Percentiles rank a stretch among this genome's conserved stretches.
Conservation (phyloP, 1,284 basidiomycete genomes). For the Meripilus lineatus region DNA sequence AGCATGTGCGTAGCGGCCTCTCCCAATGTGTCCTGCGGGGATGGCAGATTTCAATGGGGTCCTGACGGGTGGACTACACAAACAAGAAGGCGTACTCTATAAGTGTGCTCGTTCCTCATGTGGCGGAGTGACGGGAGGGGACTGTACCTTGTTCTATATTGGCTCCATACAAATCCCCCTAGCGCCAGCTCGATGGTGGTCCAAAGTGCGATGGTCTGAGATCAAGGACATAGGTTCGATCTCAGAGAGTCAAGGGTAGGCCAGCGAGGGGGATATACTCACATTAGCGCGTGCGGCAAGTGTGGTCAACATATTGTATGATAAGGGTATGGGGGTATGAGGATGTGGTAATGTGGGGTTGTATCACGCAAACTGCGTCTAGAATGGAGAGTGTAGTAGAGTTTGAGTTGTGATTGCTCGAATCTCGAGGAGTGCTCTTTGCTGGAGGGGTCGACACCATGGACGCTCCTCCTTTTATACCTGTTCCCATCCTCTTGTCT, state of each 20-base stretch:
- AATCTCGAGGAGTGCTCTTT: not conserved
- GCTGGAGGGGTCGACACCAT: too few relatives aligned
- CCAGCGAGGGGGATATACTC: slow-evolving; percentile 1
- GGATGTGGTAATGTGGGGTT: not conserved
- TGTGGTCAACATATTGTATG: slow-evolving; percentile 10
- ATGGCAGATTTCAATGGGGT: slow-evolving; percentile 22
- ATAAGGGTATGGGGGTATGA: too few relatives aligned
- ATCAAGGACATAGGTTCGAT: not conserved
- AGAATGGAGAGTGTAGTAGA: not conserved
- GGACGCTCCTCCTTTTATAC: too few relatives aligned
- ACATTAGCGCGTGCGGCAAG: slow-evolving; percentile 9
- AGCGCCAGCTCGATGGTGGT: slow-evolving; percentile 6
- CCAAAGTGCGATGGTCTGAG: slow-evolving; percentile 8
- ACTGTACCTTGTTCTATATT: slow-evolving; percentile 9
- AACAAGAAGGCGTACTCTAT: too few relatives aligned
- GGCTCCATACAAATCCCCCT: slow-evolving; percentile 5
- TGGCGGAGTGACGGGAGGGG: not conserved
- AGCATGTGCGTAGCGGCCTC: slow-evolving; percentile 8
- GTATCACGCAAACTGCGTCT: not conserved
- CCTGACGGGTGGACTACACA: slow-evolving; percentile 12
- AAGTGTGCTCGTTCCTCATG: too few relatives aligned
- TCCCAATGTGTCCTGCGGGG: slow-evolving; percentile 22
- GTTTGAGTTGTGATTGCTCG: not conserved
- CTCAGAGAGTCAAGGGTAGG: too few relatives aligned
- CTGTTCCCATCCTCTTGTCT: too few relatives aligned